These are phyloP conservation scores for Pseudocercospora fijiensis DNA, from an alignment of 2,329 filamentous ascomycete species.

Conservation along the genomic window DNA sequence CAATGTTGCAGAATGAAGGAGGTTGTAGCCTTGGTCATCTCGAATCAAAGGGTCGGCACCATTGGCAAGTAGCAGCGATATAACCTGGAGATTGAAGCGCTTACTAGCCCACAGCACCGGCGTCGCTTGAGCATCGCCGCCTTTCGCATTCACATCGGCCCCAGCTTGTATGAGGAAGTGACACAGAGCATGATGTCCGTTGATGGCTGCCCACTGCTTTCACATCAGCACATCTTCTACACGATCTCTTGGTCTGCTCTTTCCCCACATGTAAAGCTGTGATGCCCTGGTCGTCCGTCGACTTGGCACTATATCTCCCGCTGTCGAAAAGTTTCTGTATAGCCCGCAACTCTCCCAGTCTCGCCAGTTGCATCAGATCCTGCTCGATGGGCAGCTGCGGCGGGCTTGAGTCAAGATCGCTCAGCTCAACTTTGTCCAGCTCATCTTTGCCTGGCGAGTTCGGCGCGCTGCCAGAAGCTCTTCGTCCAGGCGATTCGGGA, in stretches of 20 bases:
- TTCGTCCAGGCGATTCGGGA: conserved; percentile 18
- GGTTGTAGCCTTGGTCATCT: conserved; percentile 96
- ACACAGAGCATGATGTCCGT: conserved; percentile 97
- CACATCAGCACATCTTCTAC: conserved; percentile 24
- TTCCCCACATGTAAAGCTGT: conserved; percentile 81
- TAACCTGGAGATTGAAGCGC: conserved; percentile 92
- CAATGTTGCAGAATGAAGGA: conserved; percentile 93
- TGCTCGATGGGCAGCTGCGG: conserved; percentile 57
- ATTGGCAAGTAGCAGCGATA: conserved; percentile 85
- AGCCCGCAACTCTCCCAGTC: conserved; percentile 77
- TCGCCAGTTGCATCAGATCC: conserved; percentile 94
- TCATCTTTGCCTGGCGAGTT: conserved; percentile 34
- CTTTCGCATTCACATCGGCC: conserved; percentile 90
- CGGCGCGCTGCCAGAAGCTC: conserved; percentile 27
- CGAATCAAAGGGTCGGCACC: conserved; percentile 90
- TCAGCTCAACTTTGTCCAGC: conserved; percentile 39
- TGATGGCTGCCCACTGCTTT: conserved; percentile 91
- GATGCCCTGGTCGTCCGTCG: conserved; percentile 87
- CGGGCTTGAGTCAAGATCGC: conserved; percentile 38
- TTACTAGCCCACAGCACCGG: conserved; percentile 97
- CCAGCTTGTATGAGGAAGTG: conserved; percentile 85
- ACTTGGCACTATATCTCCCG: conserved; percentile 77
- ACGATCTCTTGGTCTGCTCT: conserved; percentile 10
- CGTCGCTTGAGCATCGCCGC: conserved; percentile 91
- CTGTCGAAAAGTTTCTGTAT: conserved; percentile 89